Base-by-base conservation (phyloP, 1,139 yeast genomes). In the Insectozyma bohioensis region DNA sequence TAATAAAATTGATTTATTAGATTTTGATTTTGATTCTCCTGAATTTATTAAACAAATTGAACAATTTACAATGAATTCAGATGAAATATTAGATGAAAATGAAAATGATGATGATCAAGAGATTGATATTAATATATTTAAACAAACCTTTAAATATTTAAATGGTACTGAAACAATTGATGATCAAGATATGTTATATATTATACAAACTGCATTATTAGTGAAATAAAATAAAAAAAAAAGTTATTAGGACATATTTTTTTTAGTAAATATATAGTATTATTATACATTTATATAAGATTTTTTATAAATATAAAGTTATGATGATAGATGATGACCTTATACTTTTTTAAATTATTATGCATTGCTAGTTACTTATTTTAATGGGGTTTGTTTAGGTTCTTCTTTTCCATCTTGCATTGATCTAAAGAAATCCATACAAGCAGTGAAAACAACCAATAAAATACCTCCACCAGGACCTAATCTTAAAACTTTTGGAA, bases 401-500 rank as follows among this genome's bases (percentile, higher is more conserved):
- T 20, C 25, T n/a, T n/a, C n/a, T 29, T 43, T 36, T 34, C 46
- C 45, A 35, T 62, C 61, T 44, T 82, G 84, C 40, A 72, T 43
- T 11, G 75, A 67, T 65, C 95, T 77, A 71, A 92, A 92, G 70
- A 88, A 86, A 58, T 90, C 96, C 95, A 90, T 88, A 50, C 92
- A 80, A 22, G 90, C 74, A 32, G 97, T 87, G 71, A 88, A 92
- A 12, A 94, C 98, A 34, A 94, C 97, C 58, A 92, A 74, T 55
- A 94, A 71, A 49, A 94, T 90, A 69, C 98, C 98, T 58, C 98
- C 99, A 54, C 98, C 98, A 41, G 98, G 98, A 36, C 98, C 98
- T 50, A 94, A 75, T 75, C 98, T 83, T 58, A 92, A 75, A 13
- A 94, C 97, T 73, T 94, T 94, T 49, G 99, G 98, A 49, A 92